Evolutionary conservation across 345 rosid species (phyloP), one percentile per base, ranked within the genome.

Genomic region (Dipteronia sinensis): DNA sequence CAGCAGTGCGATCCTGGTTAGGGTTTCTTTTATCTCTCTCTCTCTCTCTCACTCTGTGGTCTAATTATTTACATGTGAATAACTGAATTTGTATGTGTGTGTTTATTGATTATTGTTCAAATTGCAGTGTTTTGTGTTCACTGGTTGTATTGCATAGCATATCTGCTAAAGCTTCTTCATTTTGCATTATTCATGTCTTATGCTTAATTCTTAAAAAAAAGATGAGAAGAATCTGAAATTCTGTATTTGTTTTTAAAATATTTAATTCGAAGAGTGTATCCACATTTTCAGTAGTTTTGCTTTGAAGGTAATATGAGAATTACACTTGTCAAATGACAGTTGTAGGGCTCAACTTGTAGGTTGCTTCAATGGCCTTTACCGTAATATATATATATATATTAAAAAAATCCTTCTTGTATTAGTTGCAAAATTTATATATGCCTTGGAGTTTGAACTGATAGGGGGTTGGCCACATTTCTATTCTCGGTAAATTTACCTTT

Each of bases 1-100:
- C 90, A 86, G 71, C 93, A 90, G 86, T 90, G 95, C 69, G 91
- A 92, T 80, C 98, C 98, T 80, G 97, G 98, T 93, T 83, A 83
- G 94, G 76, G 63, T 77, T 84, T 84, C 59, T 71, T 10, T 62
- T 74, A 25, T 31, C 42, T 56, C 29, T 44, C 6, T n/a, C 20
- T 65, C n/a, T 63, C 17, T 51, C 49, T 27, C 23, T 40, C 27
- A 19, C 12, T n/a, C 11, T 4, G 17, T 67, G 3, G 47, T 16
- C 29, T 8, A 65, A 65, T 31, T 31, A 7, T 72, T 40, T 12
- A 44, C n/a, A 4, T 61, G 10, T 62, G 38, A 34, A 34, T 34
- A 34, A 34, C 38, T 34, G 29, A 17, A 19, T 13, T 19, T 2
- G 38, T 22, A 7, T 40, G 20, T 64, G 22, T n/a, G 62, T 20